These are phyloP conservation scores for Basipetospora chlamydospora DNA, from an alignment of 2,329 filamentous ascomycete species.

Conservation along the genomic window DNA sequence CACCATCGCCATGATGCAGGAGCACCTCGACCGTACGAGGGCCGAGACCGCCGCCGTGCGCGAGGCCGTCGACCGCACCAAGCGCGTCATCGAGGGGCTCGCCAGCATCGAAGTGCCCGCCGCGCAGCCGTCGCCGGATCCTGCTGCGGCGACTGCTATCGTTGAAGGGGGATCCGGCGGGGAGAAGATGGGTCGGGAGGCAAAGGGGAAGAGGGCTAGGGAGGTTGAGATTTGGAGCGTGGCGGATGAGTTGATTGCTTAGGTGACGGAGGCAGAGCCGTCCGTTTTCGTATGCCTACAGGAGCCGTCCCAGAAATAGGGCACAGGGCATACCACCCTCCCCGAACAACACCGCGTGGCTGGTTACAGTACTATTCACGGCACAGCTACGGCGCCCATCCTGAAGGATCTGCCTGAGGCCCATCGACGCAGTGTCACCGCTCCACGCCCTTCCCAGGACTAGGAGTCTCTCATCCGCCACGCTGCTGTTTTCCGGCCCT, in stretches of 20 bases:
- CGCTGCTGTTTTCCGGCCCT: too few species aligned
- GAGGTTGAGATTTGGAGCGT: slow-evolving; percentile 26
- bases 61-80: slow-evolving; percentile 56
- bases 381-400: too few species aligned
- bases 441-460: too few species aligned
- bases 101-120: slow-evolving; percentile 28
- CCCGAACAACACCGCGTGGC: too few species aligned
- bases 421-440: too few species aligned
- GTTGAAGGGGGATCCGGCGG: slow-evolving; percentile 11
- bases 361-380: too few species aligned
- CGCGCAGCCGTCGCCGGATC: slow-evolving; percentile 8
- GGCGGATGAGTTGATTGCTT: slow-evolving; percentile 17
- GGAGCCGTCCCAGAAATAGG: too few species aligned
- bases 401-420: too few species aligned
- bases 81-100: slow-evolving; percentile 56
- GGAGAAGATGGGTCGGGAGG: slow-evolving; percentile 4
- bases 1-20: slow-evolving; percentile 76
- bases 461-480: too few species aligned
- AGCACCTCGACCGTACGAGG: slow-evolving; percentile 57
- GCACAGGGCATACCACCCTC: too few species aligned
- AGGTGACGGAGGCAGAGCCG: too few species aligned
- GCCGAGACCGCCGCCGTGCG: slow-evolving; percentile 58
- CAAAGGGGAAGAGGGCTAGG: slow-evolving; percentile 10
- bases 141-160: slow-evolving; percentile 4
- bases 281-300: too few species aligned